A percentile compares a stretch with the other conserved stretches of the same genome.
These are phyloP conservation scores for Lactifluus hygrophoroides DNA, from an alignment of 768 basidiomycete species.

Conservation along the genomic window DNA sequence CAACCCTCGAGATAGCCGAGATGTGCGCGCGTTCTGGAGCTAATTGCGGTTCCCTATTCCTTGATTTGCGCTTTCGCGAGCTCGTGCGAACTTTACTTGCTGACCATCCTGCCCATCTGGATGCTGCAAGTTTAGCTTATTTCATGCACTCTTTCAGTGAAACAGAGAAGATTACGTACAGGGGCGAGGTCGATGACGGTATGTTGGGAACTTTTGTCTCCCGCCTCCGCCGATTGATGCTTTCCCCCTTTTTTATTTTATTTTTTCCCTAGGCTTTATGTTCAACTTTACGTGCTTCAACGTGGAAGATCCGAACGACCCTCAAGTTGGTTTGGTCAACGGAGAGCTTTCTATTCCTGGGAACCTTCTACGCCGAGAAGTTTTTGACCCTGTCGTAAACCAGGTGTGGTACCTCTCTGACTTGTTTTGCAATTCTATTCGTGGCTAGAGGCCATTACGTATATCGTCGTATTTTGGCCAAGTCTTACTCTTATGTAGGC, in stretches of 20 bases:
- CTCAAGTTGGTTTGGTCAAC: conserved; percentile 68
- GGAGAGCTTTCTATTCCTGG: conserved; percentile 82
- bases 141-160: conserved; percentile 88
- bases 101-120: conserved; percentile 82
- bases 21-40: conserved; percentile 82
- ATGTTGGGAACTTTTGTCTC: conserved; percentile 20
- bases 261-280: conserved; percentile 49
- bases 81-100: conserved; percentile 67
- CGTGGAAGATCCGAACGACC: conserved; percentile 73
- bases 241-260: neutral
- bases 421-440: neutral
- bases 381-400: conserved; percentile 81
- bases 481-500: conserved; percentile 38
- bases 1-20: conserved; percentile 84
- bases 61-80: conserved; percentile 79
- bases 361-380: conserved; percentile 66
- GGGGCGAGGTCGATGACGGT: conserved; percentile 71
- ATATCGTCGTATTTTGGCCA: neutral
- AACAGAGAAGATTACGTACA: conserved; percentile 75
- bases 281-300: conserved; percentile 92
- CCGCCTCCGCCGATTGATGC: conserved; percentile 4
- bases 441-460: neutral
- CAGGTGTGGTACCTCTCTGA: conserved; percentile 39
- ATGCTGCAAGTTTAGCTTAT: conserved; percentile 72
- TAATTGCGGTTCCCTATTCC: conserved; percentile 80